These are phyloP conservation scores for Cladosporium cucumerinum DNA, from an alignment of 2,329 filamentous ascomycete genomes.

Conservation along the genomic window DNA sequence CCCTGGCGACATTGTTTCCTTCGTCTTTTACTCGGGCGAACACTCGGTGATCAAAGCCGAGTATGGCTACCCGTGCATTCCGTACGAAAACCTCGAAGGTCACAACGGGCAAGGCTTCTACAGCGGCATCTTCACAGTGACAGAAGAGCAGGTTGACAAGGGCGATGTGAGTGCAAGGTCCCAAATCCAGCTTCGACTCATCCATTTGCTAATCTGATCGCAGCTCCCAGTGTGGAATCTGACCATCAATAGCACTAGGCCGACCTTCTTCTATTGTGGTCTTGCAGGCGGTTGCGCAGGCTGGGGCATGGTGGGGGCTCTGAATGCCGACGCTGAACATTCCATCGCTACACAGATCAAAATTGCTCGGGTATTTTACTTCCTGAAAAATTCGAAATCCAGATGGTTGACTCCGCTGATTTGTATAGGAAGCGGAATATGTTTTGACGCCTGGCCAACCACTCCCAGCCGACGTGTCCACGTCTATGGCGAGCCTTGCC, in stretches of 20 bases:
- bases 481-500: conserved; percentile 24
- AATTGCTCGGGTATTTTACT: conserved; percentile 19
- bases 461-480: conserved; percentile 37
- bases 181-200: neutral
- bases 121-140: conserved; percentile 3
- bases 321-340: conserved; percentile 55
- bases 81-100: conserved; percentile 28
- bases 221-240: conserved; percentile 30
- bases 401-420: neutral
- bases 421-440: conserved; percentile 22
- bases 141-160: neutral
- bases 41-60: conserved; percentile 43
- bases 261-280: conserved; percentile 70
- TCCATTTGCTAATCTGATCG: neutral
- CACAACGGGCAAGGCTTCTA: conserved; percentile 24
- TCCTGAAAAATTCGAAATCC: neutral
- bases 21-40: conserved; percentile 41
- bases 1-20: conserved; percentile 42
- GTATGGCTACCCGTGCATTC: conserved; percentile 41
- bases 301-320: conserved; percentile 70
- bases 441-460: conserved; percentile 40
- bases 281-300: conserved; percentile 62
- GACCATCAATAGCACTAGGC: conserved; percentile 58
- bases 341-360: conserved; percentile 30
- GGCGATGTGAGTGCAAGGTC: neutral